Base-by-base conservation (phyloP, 2,329 filamentous ascomycete genomes). In the Balansia obtecta region DNA sequence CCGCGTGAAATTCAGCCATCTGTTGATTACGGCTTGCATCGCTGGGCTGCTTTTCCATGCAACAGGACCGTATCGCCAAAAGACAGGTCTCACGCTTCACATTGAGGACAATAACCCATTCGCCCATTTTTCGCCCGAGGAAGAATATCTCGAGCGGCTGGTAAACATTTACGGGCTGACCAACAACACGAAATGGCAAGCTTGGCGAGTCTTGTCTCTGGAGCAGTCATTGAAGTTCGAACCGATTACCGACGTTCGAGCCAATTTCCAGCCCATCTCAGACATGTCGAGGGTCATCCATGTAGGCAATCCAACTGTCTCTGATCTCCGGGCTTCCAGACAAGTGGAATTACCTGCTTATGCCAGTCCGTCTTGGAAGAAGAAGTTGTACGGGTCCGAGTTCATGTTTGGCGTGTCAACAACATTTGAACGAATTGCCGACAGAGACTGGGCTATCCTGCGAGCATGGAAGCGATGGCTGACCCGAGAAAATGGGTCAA, bases 381-480 rank as follows among this genome's bases (percentile, higher is more conserved):
- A 60, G 15, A 58, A 64, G 33, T 53, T 68, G 3, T 66, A 73
- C 46, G 69, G 66, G 0, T 70, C 71, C 0, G 57, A 63, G 2
- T 67, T 69, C 46, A 53, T 74, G 2, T 71, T 75, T 48, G 70
- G 68, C 41, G 57, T 74, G 27, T 69, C 70, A 2, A 71, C 71
- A 0, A 71, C 68, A 12, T 72, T 68, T 50, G 60, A 63, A 15
- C 65, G 70, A 4, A 59, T 75, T 32, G 59, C 60, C 2, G 63
- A 66, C 42, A 58, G 63, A 10, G 64, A 72, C 48, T 65, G 64
- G 50, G 64, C 68, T 10, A 57, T 72, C 41, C 55, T 73, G 6
- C 61, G 61, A 41, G 66, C 69, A 51, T 74, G 71, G 72, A 61
- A 67, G 38, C 63, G 71, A 3, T 74, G 70, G 71, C 63, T 74